Percentiles rank a stretch among this genome's conserved stretches.
Conservation (phyloP, 768 basidiomycete genomes). For the Porphyrellus cyaneotinctus region DNA sequence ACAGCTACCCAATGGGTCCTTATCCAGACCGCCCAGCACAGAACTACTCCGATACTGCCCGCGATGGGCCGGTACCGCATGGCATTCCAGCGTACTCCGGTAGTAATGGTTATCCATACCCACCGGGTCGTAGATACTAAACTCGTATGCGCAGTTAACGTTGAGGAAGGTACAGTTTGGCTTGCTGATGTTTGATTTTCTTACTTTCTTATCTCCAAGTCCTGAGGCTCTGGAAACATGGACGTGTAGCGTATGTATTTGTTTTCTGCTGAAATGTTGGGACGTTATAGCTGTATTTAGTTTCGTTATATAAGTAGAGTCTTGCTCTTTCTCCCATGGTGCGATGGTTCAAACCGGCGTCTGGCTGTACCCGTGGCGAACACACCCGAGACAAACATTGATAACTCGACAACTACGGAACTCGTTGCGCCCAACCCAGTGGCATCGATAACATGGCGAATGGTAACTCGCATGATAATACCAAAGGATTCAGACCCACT, state of each 20-base stretch:
- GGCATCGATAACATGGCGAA: slow-evolving; percentile 16
- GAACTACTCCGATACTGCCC: slow-evolving; percentile 5
- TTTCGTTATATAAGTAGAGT: slow-evolving; percentile 12
- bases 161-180: neutral
- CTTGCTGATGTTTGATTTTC: slow-evolving; percentile 4
- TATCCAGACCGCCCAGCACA: slow-evolving; percentile 14
- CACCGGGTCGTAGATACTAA: slow-evolving; percentile 8
- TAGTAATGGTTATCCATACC: slow-evolving; percentile 9
- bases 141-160: neutral
- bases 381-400: too few relatives aligned
- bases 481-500: slow-evolving; percentile 11
- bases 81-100: slow-evolving; percentile 12
- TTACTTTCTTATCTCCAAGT: slow-evolving; percentile 7
- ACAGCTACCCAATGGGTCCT: slow-evolving; percentile 7
- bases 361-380: too few relatives aligned
- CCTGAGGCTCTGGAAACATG: slow-evolving; percentile 12
- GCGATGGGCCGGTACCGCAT: slow-evolving; percentile 11
- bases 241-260: slow-evolving; percentile 9
- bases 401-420: neutral
- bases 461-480: slow-evolving; percentile 1
- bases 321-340: neutral
- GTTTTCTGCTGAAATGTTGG: neutral
- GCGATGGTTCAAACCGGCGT: too few relatives aligned
- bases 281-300: slow-evolving; percentile 8
- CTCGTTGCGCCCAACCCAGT: neutral